These are phyloP conservation scores for Antrodiella citrinella DNA, from an alignment of 768 basidiomycete genomes.

Conservation along the genomic window DNA sequence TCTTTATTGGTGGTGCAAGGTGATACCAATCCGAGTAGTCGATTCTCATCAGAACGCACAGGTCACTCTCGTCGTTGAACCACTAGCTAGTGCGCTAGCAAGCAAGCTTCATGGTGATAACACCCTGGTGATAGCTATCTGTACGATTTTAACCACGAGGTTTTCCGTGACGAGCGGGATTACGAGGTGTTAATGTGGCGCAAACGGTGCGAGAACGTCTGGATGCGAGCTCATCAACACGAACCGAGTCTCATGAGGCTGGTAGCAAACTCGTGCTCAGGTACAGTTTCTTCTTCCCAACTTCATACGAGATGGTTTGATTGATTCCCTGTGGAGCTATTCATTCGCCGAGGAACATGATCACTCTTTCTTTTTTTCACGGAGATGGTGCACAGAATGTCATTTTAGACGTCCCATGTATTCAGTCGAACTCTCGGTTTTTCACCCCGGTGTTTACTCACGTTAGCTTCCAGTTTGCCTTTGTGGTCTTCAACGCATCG, in stretches of 20 bases:
- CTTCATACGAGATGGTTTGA: not conserved
- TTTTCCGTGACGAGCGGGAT: not conserved
- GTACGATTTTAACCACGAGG: not conserved
- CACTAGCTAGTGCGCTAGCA: too few species aligned
- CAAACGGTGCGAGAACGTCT: not conserved
- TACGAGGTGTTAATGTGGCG: not conserved
- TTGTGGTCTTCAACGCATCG: not conserved
- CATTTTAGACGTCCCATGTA: not conserved
- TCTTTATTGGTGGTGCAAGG: not conserved
- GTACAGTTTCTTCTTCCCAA: not conserved
- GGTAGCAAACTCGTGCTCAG: not conserved
- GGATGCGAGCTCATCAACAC: not conserved
- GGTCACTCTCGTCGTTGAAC: too few species aligned
- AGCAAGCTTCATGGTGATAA: too few species aligned
- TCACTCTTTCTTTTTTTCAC: not conserved
- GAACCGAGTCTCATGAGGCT: not conserved
- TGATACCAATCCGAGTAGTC: not conserved
- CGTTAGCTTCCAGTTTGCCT: not conserved
- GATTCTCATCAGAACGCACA: not conserved
- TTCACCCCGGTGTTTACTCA: not conserved
- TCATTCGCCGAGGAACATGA: not conserved
- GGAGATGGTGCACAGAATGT: not conserved
- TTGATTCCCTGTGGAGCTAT: not conserved
- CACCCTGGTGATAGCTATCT: too few species aligned
- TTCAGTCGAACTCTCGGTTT: not conserved